Conservation (phyloP, 306 rosid genomes). For the Alnus rubra region DNA sequence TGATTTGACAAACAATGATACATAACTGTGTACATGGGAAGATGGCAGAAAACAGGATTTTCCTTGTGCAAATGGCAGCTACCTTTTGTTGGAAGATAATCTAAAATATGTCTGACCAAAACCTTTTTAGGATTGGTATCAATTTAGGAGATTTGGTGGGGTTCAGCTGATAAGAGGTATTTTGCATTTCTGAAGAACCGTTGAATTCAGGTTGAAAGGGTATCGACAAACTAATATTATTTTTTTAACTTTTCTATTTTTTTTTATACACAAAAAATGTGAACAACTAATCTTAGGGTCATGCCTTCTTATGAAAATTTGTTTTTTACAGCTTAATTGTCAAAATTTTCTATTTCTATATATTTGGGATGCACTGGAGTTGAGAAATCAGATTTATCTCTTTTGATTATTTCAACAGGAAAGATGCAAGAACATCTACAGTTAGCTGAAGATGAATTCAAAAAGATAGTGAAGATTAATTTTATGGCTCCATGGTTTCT, state of each 20-base stretch:
- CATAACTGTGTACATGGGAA: not conserved
- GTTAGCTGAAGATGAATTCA: conserved; percentile 56
- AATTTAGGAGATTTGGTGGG: not conserved
- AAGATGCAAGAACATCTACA: conserved; percentile 59
- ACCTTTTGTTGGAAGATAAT: not conserved
- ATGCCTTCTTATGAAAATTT: not conserved
- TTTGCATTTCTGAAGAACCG: not conserved
- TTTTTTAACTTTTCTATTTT: not conserved
- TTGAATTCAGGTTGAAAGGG: not conserved
- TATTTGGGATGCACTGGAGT: not conserved
- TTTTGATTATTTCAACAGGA: conserved; percentile 52
- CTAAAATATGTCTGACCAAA: not conserved
- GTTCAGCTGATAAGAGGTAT: not conserved
- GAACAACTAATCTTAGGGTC: not conserved
- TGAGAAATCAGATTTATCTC: conserved; percentile 3
- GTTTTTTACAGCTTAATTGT: not conserved
- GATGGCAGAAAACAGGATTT: not conserved
- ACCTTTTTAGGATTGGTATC: not conserved
- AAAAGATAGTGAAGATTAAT: conserved; percentile 63
- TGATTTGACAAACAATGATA: not conserved
- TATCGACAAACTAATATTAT: not conserved
- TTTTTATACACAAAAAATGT: not conserved
- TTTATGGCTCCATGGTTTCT: conserved; percentile 75
- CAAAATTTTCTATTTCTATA: not conserved
- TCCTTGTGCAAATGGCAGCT: not conserved